Evolutionary conservation across 495 filamentous ascomycete species (phyloP).

Genomic region (Pyronema omphalodes): DNA sequence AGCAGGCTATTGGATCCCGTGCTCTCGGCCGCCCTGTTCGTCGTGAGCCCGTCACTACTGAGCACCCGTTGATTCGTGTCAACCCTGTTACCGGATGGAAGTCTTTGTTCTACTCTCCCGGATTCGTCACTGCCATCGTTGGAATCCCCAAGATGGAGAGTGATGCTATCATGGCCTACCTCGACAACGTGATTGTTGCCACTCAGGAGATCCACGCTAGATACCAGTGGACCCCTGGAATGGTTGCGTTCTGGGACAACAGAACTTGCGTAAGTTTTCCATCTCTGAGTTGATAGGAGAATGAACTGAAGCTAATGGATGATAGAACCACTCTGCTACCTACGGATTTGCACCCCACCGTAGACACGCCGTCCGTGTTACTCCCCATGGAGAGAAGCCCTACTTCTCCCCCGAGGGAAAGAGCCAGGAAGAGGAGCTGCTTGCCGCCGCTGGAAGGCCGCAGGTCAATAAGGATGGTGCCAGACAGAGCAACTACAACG

Average conservation of each 20-base stretch:
- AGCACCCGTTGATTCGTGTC: slow-evolving; percentile 54
- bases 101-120: slow-evolving; percentile 61
- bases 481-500: slow-evolving; percentile 44
- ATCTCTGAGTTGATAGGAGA: background rate
- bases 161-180: slow-evolving; percentile 44
- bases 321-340: slow-evolving; percentile 40
- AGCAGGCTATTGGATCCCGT: slow-evolving; percentile 47
- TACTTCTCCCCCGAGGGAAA: slow-evolving; percentile 33
- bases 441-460: slow-evolving; percentile 32
- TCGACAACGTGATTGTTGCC: slow-evolving; percentile 41
- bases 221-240: slow-evolving; percentile 50
- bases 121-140: slow-evolving; percentile 59
- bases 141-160: slow-evolving; percentile 54
- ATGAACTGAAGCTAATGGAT: background rate
- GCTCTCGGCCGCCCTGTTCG: slow-evolving; percentile 44
- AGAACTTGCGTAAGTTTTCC: slow-evolving; percentile 34
- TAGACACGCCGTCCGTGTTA: slow-evolving; percentile 44
- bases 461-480: slow-evolving; percentile 42
- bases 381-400: slow-evolving; percentile 39
- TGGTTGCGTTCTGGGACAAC: slow-evolving; percentile 65
- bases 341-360: slow-evolving; percentile 45
- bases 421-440: slow-evolving; percentile 42
- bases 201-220: slow-evolving; percentile 52
- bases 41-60: slow-evolving; percentile 28
- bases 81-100: slow-evolving; percentile 64